Base-by-base conservation (phyloP, 2,329 filamentous ascomycete genomes). In the Cryphonectria nitschkei region DNA sequence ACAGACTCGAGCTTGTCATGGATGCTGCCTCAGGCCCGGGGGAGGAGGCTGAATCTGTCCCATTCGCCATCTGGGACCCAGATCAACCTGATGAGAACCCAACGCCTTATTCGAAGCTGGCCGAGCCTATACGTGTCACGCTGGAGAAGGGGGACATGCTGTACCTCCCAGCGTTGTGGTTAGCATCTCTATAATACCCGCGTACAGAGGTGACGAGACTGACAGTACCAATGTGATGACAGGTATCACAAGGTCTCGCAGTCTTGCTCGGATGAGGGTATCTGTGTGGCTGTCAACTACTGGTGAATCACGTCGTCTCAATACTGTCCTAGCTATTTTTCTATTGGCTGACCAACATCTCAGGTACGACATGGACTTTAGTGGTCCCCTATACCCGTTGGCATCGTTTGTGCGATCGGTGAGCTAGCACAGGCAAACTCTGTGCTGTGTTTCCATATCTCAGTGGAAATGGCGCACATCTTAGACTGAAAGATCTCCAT, bases 171-270 rank as follows among this genome's bases (percentile, higher is more conserved):
- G 90, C 92, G 7, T 87, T 95, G 84, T 96, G 93, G 93, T 92
- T 73, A 78, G 85, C 78, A 7, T 11, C 32, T 34, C 46, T 29
- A 8, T 14, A 39, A 29, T 60, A 34, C 60, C 43, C 22, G 54
- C 8, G 22, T 43, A 29, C 22, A 50, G 34, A 3, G 14, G 13
- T 64, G 26, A 56, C 37, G 50, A 34, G 58, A 9, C 65, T 68
- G 43, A 70, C 32, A 13, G 7, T 19, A 41, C 19, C n/a, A 16
- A 26, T 54, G 26, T 54, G 26, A 29, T 58, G 22, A 32, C 62
- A 88, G 88, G 88, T 93, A 93, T 77, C 93, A 96, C 78, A 94
- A 95, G 78, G 93, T 96, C 5, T 89, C 87, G 8, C 93, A 96
- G 77, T 89, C 87, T 2, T 90, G 88, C 74, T 85, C 85, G 0